A percentile compares a stretch with the other conserved stretches of the same genome.
Evolutionary conservation across 108 stramenopile species (phyloP).

Genomic region (Cafeteria roenbergensis): DNA sequence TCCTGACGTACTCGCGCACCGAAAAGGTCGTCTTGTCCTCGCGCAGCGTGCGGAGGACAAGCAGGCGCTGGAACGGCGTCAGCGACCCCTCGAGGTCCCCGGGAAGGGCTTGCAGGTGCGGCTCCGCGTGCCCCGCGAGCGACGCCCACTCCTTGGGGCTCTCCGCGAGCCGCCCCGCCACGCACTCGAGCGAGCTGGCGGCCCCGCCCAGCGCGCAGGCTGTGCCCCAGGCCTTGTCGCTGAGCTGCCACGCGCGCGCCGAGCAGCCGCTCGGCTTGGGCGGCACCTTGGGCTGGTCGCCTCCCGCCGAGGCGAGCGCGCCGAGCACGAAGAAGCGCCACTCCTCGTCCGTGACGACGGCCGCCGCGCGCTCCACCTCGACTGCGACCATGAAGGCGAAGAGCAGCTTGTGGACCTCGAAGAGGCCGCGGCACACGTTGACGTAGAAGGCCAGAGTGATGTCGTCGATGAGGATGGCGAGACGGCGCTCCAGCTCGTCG

Average conservation of each 20-base stretch:
- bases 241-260: slow-evolving; percentile 21
- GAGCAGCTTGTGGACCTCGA: slow-evolving; percentile 32
- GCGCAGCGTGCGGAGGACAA: slow-evolving; percentile 31
- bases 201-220: background rate
- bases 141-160: background rate
- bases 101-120: slow-evolving; percentile 26
- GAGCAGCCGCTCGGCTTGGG: too few species aligned
- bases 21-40: slow-evolving; percentile 35
- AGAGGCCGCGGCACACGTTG: slow-evolving; percentile 40
- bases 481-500: slow-evolving; percentile 24
- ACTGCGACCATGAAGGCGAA: slow-evolving; percentile 25
- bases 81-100: slow-evolving; percentile 20
- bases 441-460: slow-evolving; percentile 36
- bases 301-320: background rate
- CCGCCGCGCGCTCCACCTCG: background rate
- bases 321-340: slow-evolving; percentile 35
- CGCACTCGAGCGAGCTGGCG: slow-evolving; percentile 21
- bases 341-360: slow-evolving; percentile 24
- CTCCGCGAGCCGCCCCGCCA: slow-evolving; percentile 9
- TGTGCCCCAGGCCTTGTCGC: slow-evolving; percentile 14
- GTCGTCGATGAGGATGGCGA: slow-evolving; percentile 34
- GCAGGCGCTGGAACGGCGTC: slow-evolving; percentile 30
- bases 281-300: background rate
- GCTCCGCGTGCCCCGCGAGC: slow-evolving; percentile 14
- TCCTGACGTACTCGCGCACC: slow-evolving; percentile 23